Percentiles rank a stretch among this genome's conserved stretches.
phyloP scores from a whole-genome alignment of 257 asterid species.

The Salvia hispanica region DNA sequence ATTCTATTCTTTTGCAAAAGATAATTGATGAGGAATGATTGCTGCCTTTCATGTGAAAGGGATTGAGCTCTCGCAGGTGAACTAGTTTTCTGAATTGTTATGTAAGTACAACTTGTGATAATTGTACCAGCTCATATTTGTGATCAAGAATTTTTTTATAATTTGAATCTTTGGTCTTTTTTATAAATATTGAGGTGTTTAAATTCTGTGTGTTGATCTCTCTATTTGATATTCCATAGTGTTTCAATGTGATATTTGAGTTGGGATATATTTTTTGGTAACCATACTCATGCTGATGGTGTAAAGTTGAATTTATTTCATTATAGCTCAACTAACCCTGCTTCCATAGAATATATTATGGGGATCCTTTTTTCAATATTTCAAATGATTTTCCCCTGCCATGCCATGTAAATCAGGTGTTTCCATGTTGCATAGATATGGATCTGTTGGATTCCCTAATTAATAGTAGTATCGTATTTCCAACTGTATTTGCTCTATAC shows the following conservation, averaged over 20 bases:
- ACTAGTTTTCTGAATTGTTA: conserved; percentile 6
- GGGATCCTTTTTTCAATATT: no score
- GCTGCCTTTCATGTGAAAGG: conserved; percentile 2
- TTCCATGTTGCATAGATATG: no score
- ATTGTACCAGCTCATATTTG: conserved; percentile 4
- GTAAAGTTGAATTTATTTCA: background rate
- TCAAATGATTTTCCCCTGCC: no score
- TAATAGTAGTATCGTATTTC: background rate
- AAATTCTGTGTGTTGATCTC: background rate
- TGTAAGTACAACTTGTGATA: conserved; percentile 22
- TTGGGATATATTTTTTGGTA: background rate
- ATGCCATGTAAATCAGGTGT: no score
- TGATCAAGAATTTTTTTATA: background rate
- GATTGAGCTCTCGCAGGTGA: conserved; percentile 28
- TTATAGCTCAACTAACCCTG: background rate
- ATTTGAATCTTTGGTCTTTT: background rate
- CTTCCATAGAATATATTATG: no score
- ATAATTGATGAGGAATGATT: conserved; percentile 25
- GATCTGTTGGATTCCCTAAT: background rate
- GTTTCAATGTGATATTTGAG: no score
- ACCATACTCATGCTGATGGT: background rate
- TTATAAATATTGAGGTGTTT: background rate
- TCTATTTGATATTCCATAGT: background rate
- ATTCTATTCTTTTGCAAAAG: conserved; percentile 34
- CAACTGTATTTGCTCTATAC: background rate